Percentiles rank a stretch among this genome's conserved stretches.
These are phyloP conservation scores for Penicillium sp. DNA, from an alignment of 2,329 filamentous ascomycete genomes.

Conservation along the genomic window DNA sequence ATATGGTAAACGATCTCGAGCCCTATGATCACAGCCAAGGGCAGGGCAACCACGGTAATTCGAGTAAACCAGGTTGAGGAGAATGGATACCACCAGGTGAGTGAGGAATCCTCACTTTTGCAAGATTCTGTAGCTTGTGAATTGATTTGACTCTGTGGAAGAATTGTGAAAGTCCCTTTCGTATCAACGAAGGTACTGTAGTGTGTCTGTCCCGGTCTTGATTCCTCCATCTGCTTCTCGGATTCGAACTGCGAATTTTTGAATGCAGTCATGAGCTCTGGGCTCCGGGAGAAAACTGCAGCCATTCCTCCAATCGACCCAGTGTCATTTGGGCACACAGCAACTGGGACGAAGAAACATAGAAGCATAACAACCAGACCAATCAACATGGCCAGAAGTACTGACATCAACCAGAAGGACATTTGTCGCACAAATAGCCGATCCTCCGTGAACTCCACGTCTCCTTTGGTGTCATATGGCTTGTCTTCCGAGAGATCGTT, in stretches of 20 bases:
- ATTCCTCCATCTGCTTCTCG: not conserved
- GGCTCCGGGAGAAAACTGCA: slow-evolving; percentile 9
- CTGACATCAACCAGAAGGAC: slow-evolving; percentile 5
- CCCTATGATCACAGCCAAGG: slow-evolving; percentile 1
- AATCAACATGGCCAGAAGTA: slow-evolving; percentile 1
- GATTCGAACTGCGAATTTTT: not conserved
- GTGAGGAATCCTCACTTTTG: not conserved
- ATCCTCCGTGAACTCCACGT: not conserved
- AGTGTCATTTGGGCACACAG: slow-evolving; percentile 13
- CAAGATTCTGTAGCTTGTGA: not conserved
- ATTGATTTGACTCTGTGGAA: not conserved
- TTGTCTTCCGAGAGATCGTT: not conserved
- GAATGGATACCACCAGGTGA: slow-evolving; percentile 3
- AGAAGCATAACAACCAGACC: not conserved
- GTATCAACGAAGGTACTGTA: not conserved
- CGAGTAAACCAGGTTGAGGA: not conserved
- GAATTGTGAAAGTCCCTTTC: not conserved
- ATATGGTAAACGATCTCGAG: slow-evolving; percentile 6
- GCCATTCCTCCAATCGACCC: slow-evolving; percentile 12
- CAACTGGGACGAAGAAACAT: slow-evolving; percentile 4
- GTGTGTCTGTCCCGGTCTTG: not conserved
- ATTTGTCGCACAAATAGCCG: slow-evolving; percentile 7
- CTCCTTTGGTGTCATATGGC: not conserved
- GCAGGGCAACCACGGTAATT: not conserved
- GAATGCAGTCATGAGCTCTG: slow-evolving; percentile 4